phyloP scores from a whole-genome alignment of 2,329 filamentous ascomycete species.

The Cordyceps farinosa region DNA sequence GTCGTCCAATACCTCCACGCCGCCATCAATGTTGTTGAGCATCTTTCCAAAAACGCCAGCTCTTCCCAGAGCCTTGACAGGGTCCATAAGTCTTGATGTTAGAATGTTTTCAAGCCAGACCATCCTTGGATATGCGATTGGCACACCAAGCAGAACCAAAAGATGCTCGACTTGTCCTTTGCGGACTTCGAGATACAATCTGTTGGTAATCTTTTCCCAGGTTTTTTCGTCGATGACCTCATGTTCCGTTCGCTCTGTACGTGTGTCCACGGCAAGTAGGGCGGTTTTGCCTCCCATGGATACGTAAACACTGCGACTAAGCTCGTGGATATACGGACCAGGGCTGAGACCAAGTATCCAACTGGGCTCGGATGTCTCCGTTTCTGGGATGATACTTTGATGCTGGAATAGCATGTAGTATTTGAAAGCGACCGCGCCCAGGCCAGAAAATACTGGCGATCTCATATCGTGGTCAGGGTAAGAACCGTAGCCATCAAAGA shows the following conservation, averaged over 20 bases:
- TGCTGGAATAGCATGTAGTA: slow-evolving; percentile 99
- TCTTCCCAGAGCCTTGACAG: slow-evolving; percentile 82
- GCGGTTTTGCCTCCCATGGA: slow-evolving; percentile 73
- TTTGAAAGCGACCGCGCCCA: slow-evolving; percentile 92
- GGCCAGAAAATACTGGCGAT: slow-evolving; percentile 80
- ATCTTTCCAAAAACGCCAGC: slow-evolving; percentile 75
- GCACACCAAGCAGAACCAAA: slow-evolving; percentile 80
- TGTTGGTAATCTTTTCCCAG: slow-evolving; percentile 82
- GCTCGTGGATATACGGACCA: slow-evolving; percentile 86
- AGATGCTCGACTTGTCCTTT: slow-evolving; percentile 86
- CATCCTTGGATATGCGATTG: slow-evolving; percentile 72
- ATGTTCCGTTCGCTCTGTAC: slow-evolving; percentile 82
- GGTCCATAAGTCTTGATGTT: slow-evolving; percentile 81
- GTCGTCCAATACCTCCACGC: slow-evolving; percentile 87
- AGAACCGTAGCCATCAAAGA: slow-evolving; percentile 88
- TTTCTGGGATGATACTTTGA: slow-evolving; percentile 79
- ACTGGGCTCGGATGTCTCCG: slow-evolving; percentile 78
- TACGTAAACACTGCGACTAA: slow-evolving; percentile 82
- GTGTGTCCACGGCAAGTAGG: slow-evolving; percentile 83
- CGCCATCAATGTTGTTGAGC: slow-evolving; percentile 86
- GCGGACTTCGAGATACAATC: slow-evolving; percentile 76
- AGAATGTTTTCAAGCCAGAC: slow-evolving; percentile 73
- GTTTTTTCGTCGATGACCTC: slow-evolving; percentile 77
- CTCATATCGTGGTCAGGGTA: slow-evolving; percentile 91
- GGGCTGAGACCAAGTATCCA: slow-evolving; percentile 79